Base-by-base conservation (phyloP, 2,329 filamentous ascomycete genomes). In the Simplicillium sp. region DNA sequence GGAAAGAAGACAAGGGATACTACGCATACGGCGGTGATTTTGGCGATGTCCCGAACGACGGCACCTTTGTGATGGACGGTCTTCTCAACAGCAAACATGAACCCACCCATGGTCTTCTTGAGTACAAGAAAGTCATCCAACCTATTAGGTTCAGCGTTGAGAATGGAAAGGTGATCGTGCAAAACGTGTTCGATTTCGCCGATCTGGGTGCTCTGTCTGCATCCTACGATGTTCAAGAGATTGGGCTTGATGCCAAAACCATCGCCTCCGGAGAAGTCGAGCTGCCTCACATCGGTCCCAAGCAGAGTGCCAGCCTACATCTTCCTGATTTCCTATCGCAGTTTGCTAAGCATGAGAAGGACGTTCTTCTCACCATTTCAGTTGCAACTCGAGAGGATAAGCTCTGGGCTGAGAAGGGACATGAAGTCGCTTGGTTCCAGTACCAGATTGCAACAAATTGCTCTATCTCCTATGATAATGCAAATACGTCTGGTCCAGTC, bases 11-110 rank as follows among this genome's bases (percentile, higher is more conserved):
- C 3, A 48, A 56, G 41, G 59, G 58, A 0, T 79, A 68, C 50
- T 77, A 75, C 46, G 77, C 67, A 2, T 80, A 79, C 37, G 77
- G 77, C 3, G 75, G 77, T 9, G 75, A 82, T 50, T 82, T 80
- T 56, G 74, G 70, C 1, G 77, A 82, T 43, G 53, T 61, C 2
- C 77, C 77, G 0, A 75, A 81, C 44, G 77, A 81, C 43, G 66
- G 66, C 2, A 74, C 70, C 1, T 82, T 81, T 47, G 73, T 80
- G 44, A 76, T 80, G 70, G 77, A 80, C 48, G 77, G 77, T 1
- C 52, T 81, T 4, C 59, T 71, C 18, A 65, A 65, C 48, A 73
- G 69, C 38, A 60, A 65, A 13, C 77, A 82, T 49, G 61, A 65
- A 11, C 71, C 77, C 0, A 75, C 68, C 0, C 75, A 74, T 2